Conservation (phyloP, 2,329 filamentous ascomycete species). For the Trichoderma cornu-damae region DNA sequence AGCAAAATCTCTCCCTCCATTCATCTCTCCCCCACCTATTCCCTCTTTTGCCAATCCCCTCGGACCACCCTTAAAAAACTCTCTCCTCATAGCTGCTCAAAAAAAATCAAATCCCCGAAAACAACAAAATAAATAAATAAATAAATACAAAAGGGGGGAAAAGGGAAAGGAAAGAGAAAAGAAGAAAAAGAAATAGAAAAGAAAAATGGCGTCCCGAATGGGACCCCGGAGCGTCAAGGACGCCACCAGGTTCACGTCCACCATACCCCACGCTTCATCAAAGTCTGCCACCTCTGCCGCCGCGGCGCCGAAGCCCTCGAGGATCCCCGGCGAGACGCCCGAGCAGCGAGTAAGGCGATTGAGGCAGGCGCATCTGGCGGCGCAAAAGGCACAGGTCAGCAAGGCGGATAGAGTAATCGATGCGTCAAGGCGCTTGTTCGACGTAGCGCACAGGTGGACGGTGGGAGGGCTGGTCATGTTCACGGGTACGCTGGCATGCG, state of each 20-base stretch:
- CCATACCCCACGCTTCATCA: conserved; percentile 58
- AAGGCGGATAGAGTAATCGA: conserved; percentile 47
- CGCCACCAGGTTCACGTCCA: conserved; percentile 64
- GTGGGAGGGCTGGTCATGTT: conserved; percentile 52
- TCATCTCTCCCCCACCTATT: neutral
- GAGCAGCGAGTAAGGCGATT: conserved; percentile 65
- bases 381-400: conserved; percentile 54
- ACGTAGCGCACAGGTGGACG: conserved; percentile 52
- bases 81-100: too few species aligned
- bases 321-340: conserved; percentile 53
- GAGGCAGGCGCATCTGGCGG: conserved; percentile 62
- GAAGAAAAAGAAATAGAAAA: too few species aligned
- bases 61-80: neutral
- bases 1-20: conserved; percentile 12
- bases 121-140: too few species aligned
- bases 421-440: conserved; percentile 46
- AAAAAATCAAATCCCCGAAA: too few species aligned
- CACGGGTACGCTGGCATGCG: conserved; percentile 41
- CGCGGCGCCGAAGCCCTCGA: conserved; percentile 26
- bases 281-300: conserved; percentile 43
- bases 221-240: conserved; percentile 67
- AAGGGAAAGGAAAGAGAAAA: too few species aligned
- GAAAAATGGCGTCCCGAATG: conserved; percentile 41
- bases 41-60: neutral
- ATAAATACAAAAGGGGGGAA: too few species aligned